These are phyloP conservation scores for Starmerella kuoi DNA, from an alignment of 805 yeast species.

Conservation along the genomic window DNA sequence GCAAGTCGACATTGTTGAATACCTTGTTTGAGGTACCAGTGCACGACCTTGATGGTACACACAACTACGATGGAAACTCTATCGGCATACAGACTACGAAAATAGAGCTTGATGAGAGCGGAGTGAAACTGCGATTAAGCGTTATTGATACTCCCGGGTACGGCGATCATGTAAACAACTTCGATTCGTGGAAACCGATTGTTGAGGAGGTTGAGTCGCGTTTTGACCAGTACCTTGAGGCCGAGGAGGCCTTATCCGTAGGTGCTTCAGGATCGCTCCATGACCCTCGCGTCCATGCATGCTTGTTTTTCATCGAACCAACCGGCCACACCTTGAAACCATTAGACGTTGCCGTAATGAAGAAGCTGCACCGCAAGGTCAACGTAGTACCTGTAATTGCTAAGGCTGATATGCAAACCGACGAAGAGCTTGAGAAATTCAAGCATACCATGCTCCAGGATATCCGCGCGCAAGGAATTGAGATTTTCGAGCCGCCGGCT, in stretches of 20 bases:
- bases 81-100: slow-evolving; percentile 47
- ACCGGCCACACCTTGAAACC: slow-evolving; percentile 89
- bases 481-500: slow-evolving; percentile 61
- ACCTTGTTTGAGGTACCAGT: slow-evolving; percentile 69
- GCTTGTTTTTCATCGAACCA: slow-evolving; percentile 89
- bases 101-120: slow-evolving; percentile 81
- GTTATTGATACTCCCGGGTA: slow-evolving; percentile 88
- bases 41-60: slow-evolving; percentile 35
- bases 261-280: slow-evolving; percentile 35
- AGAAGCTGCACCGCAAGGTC: slow-evolving; percentile 76
- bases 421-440: slow-evolving; percentile 66
- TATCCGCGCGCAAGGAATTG: slow-evolving; percentile 59
- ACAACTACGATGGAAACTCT: slow-evolving; percentile 12
- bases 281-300: slow-evolving; percentile 86
- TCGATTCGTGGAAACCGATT: slow-evolving; percentile 77
- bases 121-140: slow-evolving; percentile 72
- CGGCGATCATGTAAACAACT: slow-evolving; percentile 77
- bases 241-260: slow-evolving; percentile 74
- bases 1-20: slow-evolving; percentile 83
- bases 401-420: slow-evolving; percentile 84
- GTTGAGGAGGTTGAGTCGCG: slow-evolving; percentile 78
- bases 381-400: slow-evolving; percentile 91
- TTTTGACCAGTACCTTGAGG: slow-evolving; percentile 78
- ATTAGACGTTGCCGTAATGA: slow-evolving; percentile 79
- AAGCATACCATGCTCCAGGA: slow-evolving; percentile 70